Evolutionary conservation across 2,329 filamentous ascomycete species (phyloP).

Genomic region (Fusarium mangiferae): DNA sequence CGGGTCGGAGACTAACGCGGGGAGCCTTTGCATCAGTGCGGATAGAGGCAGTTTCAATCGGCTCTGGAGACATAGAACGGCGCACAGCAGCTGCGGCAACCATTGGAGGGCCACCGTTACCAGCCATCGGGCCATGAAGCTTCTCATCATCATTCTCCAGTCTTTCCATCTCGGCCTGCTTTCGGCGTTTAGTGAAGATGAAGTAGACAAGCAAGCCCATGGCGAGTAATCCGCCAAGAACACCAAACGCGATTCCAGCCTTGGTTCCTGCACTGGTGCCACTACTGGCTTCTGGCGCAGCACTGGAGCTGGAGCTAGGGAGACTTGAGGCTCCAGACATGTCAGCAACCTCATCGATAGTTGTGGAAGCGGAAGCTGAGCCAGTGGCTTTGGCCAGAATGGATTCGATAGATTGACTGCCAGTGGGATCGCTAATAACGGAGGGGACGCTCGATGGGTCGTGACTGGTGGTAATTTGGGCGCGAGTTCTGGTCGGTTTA

Average conservation of each 20-base stretch:
- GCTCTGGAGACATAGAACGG: slow-evolving; percentile 26
- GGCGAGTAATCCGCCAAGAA: slow-evolving; percentile 74
- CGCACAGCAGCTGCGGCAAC: slow-evolving; percentile 12
- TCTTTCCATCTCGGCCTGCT: slow-evolving; percentile 64
- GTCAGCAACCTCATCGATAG: slow-evolving; percentile 29
- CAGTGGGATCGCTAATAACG: slow-evolving; percentile 43
- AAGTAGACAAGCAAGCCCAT: slow-evolving; percentile 77
- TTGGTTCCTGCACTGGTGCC: slow-evolving; percentile 61
- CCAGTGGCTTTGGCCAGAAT: slow-evolving; percentile 47
- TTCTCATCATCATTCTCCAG: slow-evolving; percentile 74
- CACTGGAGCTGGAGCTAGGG: slow-evolving; percentile 35
- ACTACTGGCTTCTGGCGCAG: slow-evolving; percentile 33
- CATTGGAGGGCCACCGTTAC: slow-evolving; percentile 40
- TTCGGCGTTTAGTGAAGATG: slow-evolving; percentile 75
- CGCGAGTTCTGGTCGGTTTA: slow-evolving; percentile 33
- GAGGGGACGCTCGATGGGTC: slow-evolving; percentile 37
- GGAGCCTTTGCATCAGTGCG: slow-evolving; percentile 69
- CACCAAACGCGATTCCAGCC: slow-evolving; percentile 86
- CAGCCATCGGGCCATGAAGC: slow-evolving; percentile 53
- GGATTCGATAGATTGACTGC: slow-evolving; percentile 41
- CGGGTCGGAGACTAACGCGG: slow-evolving; percentile 84
- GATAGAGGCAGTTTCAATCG: slow-evolving; percentile 22
- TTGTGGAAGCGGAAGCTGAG: slow-evolving; percentile 16
- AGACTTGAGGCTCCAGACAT: slow-evolving; percentile 28
- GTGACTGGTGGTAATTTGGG: slow-evolving; percentile 33